Evolutionary conservation across 345 rosid genomes (phyloP).

Genomic region (Viola odorata): DNA sequence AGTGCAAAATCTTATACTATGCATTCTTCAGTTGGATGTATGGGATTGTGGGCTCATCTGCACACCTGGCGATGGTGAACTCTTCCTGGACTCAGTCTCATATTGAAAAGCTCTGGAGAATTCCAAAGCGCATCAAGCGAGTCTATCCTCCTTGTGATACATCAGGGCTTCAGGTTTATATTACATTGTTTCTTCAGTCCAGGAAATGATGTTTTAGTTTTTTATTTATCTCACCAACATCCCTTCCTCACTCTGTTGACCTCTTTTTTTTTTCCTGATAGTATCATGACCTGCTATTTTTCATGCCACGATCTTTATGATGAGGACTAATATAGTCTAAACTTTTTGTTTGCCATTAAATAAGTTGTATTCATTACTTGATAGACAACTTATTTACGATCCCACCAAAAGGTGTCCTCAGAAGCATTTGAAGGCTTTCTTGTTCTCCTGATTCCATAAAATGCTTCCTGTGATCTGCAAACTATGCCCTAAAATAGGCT

Average conservation of each 20-base stretch:
- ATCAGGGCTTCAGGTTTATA: constrained; percentile 82
- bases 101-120: constrained; percentile 75
- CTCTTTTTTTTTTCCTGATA: too few species aligned
- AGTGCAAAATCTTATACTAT: constrained; percentile 66
- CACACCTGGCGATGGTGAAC: constrained; percentile 88
- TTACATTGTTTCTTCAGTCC: constrained; percentile 3
- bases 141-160: constrained; percentile 97
- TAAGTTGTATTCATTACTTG: too few species aligned
- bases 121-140: constrained; percentile 56
- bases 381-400: too few species aligned
- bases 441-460: too few species aligned
- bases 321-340: too few species aligned
- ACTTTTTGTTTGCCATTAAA: too few species aligned
- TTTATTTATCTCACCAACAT: background rate
- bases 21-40: constrained; percentile 73
- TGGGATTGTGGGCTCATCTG: constrained; percentile 78
- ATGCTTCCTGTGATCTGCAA: too few species aligned
- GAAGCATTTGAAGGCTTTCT: too few species aligned
- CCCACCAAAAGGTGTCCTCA: too few species aligned
- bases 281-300: too few species aligned
- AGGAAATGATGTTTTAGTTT: background rate
- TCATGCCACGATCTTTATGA: too few species aligned
- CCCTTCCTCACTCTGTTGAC: too few species aligned
- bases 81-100: constrained; percentile 94
- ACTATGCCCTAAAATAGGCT: background rate